phyloP scores from a whole-genome alignment of 495 filamentous ascomycete species.

The Xylaria nigripes region DNA sequence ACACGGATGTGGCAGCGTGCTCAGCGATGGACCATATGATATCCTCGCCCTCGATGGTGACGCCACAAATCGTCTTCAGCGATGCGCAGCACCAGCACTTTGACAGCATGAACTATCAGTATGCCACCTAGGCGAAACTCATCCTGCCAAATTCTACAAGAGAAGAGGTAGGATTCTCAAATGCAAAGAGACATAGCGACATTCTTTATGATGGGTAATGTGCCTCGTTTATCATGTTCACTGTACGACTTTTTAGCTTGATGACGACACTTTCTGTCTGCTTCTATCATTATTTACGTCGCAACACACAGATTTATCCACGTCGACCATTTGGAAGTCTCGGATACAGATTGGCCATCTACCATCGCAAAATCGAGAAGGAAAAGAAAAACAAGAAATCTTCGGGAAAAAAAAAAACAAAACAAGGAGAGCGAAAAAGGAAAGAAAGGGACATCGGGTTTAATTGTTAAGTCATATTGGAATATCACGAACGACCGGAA shows the following conservation, averaged over 20 bases:
- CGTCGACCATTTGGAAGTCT: neutral
- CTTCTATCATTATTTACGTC: neutral
- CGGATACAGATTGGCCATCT: too few relatives aligned
- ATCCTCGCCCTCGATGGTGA: conserved; percentile 36
- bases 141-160: neutral
- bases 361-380: too few relatives aligned
- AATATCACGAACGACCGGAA: too few relatives aligned
- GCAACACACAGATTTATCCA: neutral
- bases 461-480: too few relatives aligned
- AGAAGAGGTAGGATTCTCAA: too few relatives aligned
- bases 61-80: conserved; percentile 25
- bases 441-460: too few relatives aligned
- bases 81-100: conserved; percentile 13
- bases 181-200: too few relatives aligned
- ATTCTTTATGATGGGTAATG: too few relatives aligned
- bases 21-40: conserved; percentile 20
- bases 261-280: neutral
- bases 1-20: conserved; percentile 14
- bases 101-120: conserved; percentile 18
- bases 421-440: too few relatives aligned
- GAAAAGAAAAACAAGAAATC: neutral
- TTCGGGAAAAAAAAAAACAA: too few relatives aligned
- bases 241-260: neutral
- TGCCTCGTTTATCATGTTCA: too few relatives aligned
- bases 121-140: neutral